A percentile compares a stretch with the other conserved stretches of the same genome.
phyloP scores from a whole-genome alignment of 257 asterid species.

The Nemophila menziesii region DNA sequence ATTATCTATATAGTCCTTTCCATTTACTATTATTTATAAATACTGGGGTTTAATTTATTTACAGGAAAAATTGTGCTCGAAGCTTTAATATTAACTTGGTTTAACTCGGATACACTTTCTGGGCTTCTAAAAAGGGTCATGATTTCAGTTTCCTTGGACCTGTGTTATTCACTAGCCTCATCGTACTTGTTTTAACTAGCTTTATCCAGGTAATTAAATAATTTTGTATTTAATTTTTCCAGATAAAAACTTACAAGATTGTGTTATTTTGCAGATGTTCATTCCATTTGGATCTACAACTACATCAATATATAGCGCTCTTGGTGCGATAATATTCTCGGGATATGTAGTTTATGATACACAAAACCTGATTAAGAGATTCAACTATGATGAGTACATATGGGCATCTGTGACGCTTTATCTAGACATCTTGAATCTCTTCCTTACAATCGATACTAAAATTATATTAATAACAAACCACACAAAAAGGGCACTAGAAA shows the following conservation, averaged over 20 bases:
- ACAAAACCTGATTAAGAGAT: conserved; percentile 88
- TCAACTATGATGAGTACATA: conserved; percentile 84
- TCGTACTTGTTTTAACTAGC: conserved; percentile 66
- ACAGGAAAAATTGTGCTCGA: conserved; percentile 87
- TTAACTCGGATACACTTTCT: conserved; percentile 92
- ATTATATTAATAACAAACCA: too few species aligned
- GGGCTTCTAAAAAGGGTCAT: conserved; percentile 97
- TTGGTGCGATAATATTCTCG: conserved; percentile 82
- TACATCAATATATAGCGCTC: conserved; percentile 54
- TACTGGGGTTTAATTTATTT: conserved; percentile 2
- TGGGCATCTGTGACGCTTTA: conserved; percentile 99
- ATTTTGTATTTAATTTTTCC: too few species aligned
- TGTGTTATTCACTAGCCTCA: conserved; percentile 82
- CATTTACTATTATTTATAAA: neutral
- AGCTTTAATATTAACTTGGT: conserved; percentile 82
- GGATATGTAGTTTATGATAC: conserved; percentile 89
- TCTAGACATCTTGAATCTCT: conserved; percentile 81
- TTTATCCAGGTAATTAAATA: conserved; percentile 97
- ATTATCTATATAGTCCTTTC: conserved; percentile 2
- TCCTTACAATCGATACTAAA: conserved; percentile 96
- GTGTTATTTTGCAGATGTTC: conserved; percentile 44
- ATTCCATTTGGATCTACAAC: conserved; percentile 82
- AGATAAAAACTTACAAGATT: neutral
- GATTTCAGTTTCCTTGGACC: conserved; percentile 97
- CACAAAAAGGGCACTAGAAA: too few species aligned